These are phyloP conservation scores for Mortierella sp. DNA, from an alignment of 371 early-diverging fungal species.

Conservation along the genomic window DNA sequence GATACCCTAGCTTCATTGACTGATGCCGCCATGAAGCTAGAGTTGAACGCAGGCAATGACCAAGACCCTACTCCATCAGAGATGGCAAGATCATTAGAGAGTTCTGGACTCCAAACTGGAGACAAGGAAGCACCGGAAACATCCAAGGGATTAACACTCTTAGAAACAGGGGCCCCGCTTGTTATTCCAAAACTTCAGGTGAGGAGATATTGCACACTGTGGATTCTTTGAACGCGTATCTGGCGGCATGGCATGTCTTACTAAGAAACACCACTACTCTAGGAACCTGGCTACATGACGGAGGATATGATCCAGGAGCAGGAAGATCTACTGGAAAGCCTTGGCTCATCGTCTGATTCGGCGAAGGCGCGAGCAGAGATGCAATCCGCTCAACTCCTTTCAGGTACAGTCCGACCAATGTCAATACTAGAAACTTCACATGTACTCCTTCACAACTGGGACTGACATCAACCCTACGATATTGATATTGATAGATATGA, in stretches of 20 bases:
- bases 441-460: too few relatives aligned
- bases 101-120: neutral
- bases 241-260: neutral
- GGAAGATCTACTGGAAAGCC: constrained; percentile 75
- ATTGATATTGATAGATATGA: constrained; percentile 58
- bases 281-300: constrained; percentile 84
- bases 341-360: constrained; percentile 79
- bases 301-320: constrained; percentile 90
- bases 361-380: constrained; percentile 78
- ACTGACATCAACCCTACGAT: neutral
- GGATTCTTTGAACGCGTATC: neutral
- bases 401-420: constrained; percentile 54
- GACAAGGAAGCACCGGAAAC: constrained; percentile 18
- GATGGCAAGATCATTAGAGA: neutral
- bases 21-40: neutral
- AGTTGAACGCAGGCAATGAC: neutral
- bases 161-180: constrained; percentile 67
- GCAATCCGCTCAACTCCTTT: constrained; percentile 82
- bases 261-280: too few relatives aligned
- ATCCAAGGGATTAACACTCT: constrained; percentile 50
- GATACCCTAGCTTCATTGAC: neutral
- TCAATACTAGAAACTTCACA: too few relatives aligned
- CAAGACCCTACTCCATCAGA: neutral
- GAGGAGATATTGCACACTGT: neutral
- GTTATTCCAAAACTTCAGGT: constrained; percentile 79